phyloP scores from a whole-genome alignment of 1,284 basidiomycete species.

The Microbotryum scabiosae region DNA sequence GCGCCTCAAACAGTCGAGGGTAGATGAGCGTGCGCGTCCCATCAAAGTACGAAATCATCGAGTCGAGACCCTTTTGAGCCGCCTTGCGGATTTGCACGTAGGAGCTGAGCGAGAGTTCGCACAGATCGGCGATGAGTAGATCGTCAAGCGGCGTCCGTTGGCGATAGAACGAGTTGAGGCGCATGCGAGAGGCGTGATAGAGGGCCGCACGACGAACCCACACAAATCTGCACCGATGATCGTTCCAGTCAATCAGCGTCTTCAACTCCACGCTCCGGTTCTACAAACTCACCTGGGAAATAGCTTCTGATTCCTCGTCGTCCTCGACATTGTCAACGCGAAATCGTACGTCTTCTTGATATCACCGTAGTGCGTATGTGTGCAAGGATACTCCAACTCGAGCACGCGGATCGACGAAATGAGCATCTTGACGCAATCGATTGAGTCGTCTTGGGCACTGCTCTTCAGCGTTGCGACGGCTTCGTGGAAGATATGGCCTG shows the following conservation, averaged over 20 bases:
- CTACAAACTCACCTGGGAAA: slow-evolving; percentile 35
- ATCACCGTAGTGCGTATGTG: slow-evolving; percentile 14
- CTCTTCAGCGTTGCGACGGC: slow-evolving; percentile 52
- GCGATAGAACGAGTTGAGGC: slow-evolving; percentile 73
- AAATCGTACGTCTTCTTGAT: slow-evolving; percentile 33
- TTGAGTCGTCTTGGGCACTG: slow-evolving; percentile 68
- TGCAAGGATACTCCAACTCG: slow-evolving; percentile 62
- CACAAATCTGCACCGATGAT: slow-evolving; percentile 43
- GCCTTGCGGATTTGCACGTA: slow-evolving; percentile 67
- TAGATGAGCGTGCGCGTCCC: slow-evolving; percentile 58
- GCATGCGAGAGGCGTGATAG: slow-evolving; percentile 51
- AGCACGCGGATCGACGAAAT: slow-evolving; percentile 60
- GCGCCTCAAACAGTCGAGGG: slow-evolving; percentile 51
- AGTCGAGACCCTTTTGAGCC: slow-evolving; percentile 62
- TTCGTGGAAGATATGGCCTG: slow-evolving; percentile 60
- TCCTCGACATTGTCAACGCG: slow-evolving; percentile 33
- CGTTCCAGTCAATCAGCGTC: slow-evolving; percentile 52
- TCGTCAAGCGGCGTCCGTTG: slow-evolving; percentile 73
- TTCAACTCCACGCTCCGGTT: slow-evolving; percentile 36
- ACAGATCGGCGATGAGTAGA: slow-evolving; percentile 62
- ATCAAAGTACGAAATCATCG: slow-evolving; percentile 62
- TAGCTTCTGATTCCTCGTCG: slow-evolving; percentile 36
- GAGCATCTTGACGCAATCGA: slow-evolving; percentile 65
- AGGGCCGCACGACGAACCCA: slow-evolving; percentile 68
- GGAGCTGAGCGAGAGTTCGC: slow-evolving; percentile 75